A percentile compares a stretch with the other conserved stretches of the same genome.
phyloP scores from a whole-genome alignment of 2,329 filamentous ascomycete species.

The Botrytis aclada region DNA sequence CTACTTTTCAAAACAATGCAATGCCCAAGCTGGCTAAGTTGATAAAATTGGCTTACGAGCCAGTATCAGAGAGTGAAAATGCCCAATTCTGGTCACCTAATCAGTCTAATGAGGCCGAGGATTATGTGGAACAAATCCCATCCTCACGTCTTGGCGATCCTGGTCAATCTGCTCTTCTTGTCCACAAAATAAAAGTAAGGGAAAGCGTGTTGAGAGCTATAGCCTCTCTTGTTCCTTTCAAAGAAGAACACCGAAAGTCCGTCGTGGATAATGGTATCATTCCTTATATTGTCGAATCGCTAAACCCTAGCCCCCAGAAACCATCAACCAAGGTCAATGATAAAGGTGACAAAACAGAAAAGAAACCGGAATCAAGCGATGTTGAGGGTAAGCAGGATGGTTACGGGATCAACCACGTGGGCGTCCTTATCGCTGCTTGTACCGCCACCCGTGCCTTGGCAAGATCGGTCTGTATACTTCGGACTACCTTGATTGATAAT shows the following conservation, averaged over 20 bases:
- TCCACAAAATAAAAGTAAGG: constrained; percentile 71
- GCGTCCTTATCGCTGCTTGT: constrained; percentile 82
- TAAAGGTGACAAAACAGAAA: constrained; percentile 39
- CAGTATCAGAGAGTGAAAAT: constrained; percentile 46
- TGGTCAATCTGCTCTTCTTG: constrained; percentile 59
- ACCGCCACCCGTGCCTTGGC: constrained; percentile 77
- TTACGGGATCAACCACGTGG: constrained; percentile 70
- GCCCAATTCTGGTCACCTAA: constrained; percentile 54
- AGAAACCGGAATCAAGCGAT: constrained; percentile 20
- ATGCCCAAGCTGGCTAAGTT: constrained; percentile 61
- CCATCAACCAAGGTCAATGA: constrained; percentile 41
- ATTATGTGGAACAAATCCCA: constrained; percentile 28
- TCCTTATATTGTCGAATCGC: constrained; percentile 77
- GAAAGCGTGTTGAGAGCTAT: constrained; percentile 75
- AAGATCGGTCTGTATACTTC: constrained; percentile 76
- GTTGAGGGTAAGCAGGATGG: constrained; percentile 36
- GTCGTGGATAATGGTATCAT: constrained; percentile 81
- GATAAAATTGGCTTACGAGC: constrained; percentile 64
- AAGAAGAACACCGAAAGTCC: constrained; percentile 78
- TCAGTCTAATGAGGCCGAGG: constrained; percentile 21
- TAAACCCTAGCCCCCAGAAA: constrained; percentile 60
- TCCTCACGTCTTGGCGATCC: constrained; percentile 53
- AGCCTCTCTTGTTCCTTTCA: constrained; percentile 75
- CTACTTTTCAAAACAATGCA: constrained; percentile 69
- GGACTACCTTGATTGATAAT: constrained; percentile 84